A percentile compares a stretch with the other conserved stretches of the same genome.
Evolutionary conservation across 176 grass and related monocot species (phyloP).

Genomic region (Musa troglodytarum): DNA sequence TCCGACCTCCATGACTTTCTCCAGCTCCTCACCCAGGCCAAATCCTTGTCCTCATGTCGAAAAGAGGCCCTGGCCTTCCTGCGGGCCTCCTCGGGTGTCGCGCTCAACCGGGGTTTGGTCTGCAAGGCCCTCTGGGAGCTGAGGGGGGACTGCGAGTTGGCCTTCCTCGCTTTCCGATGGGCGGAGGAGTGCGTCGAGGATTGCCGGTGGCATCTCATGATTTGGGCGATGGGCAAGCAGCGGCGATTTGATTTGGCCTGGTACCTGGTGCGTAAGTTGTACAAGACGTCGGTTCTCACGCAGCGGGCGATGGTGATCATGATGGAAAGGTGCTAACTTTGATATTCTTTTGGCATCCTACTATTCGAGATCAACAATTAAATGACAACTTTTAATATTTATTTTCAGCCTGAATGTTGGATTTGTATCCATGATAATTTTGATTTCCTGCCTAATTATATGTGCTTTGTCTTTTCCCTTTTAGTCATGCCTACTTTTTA

Average conservation of each 20-base stretch:
- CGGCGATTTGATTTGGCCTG: conserved; percentile 7
- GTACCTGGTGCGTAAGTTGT: conserved; percentile 43
- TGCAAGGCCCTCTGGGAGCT: conserved; percentile 10
- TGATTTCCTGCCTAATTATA: not conserved
- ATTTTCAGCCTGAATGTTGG: not conserved
- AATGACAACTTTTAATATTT: not conserved
- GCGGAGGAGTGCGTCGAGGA: conserved; percentile 33
- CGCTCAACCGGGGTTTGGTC: not conserved
- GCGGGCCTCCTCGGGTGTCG: conserved; percentile 19
- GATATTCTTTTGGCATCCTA: conserved; percentile 2
- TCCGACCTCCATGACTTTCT: conserved; percentile 52
- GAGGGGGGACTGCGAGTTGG: not conserved
- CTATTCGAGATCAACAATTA: not conserved
- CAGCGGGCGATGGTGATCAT: conserved; percentile 60
- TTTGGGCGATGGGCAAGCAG: conserved; percentile 6
- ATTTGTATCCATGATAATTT: not conserved
- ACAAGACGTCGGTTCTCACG: conserved; percentile 43
- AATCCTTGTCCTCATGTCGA: conserved; percentile 32
- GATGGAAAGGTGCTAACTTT: conserved; percentile 52
- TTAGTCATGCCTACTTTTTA: not conserved
- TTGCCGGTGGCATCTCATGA: conserved; percentile 15
- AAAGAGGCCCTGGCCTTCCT: conserved; percentile 49
- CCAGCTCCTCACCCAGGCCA: conserved; percentile 43
- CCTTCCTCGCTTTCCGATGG: conserved; percentile 30
- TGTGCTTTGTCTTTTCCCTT: not conserved